Conservation (phyloP, 129 eudicot species). For the Solidago caesia region DNA sequence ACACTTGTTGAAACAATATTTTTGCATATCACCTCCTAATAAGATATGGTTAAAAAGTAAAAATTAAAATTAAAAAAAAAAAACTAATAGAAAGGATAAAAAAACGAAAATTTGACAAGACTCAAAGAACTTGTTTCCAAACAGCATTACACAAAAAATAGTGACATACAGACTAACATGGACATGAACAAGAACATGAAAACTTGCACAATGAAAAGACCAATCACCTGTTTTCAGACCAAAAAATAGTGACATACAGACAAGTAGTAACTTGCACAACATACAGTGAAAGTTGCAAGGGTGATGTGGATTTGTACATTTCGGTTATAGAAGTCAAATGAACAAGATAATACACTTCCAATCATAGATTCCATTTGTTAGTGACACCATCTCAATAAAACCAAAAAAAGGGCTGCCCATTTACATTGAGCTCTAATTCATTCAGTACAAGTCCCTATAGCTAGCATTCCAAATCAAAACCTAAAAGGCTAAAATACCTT, state of each 20-base stretch:
- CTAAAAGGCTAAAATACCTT: neutral
- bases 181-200: no score
- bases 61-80: neutral
- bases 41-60: neutral
- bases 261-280: conserved; percentile 8
- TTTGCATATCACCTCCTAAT: no score
- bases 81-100: neutral
- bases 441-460: conserved; percentile 22
- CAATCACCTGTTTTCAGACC: conserved; percentile 21
- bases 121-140: conserved; percentile 36
- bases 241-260: conserved; percentile 20
- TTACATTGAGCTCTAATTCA: neutral
- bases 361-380: conserved; percentile 19
- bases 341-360: neutral
- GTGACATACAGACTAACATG: no score
- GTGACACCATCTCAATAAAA: neutral
- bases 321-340: conserved; percentile 9
- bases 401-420: no score
- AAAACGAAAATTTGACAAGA: conserved; percentile 26
- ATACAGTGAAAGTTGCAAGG: neutral
- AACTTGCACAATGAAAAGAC: conserved; percentile 44
- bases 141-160: conserved; percentile 17
- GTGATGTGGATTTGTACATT: neutral
- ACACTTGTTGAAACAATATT: no score
- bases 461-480: neutral